Base-by-base conservation (phyloP, 78 protist species). In the Isochrysis galbana region DNA sequence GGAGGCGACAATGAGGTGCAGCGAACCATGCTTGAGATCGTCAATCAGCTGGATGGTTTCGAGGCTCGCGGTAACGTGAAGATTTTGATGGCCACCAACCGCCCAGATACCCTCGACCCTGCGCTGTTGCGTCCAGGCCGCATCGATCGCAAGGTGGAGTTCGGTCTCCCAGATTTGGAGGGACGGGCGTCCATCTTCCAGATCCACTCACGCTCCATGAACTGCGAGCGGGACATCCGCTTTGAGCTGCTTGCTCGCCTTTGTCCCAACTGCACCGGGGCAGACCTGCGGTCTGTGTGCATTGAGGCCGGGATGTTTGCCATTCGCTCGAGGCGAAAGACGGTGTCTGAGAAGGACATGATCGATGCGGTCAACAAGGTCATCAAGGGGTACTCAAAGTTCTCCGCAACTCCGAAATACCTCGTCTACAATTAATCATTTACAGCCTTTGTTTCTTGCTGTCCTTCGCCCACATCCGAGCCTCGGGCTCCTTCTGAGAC, bases 51-150 rank as follows among this genome's bases (percentile, higher is more conserved):
- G 44, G 99, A 99, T 94, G 99, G 99, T 47, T 99, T 99, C 78
- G 99, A 99, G 32, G 95, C 99, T 23, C 95, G 99, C 34, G 99
- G 99, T 32, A 98, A 99, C 91, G 97, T 99, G 88, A 99, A 99
- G 92, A 99, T 99, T 4, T 91, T 99, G 39, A 99, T 99, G 99
- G 99, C 99, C 7, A 99, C 99, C 89, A 98, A 98, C 92, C 61
- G 98, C 89, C 95, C 92, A 34, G 99, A 98, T 89, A 98, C 99
- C 10, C 96, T 98, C 34, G 99, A 99, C 94, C 99, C 99, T 29
- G 99, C 99, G 10, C 97, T 99, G 46, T 61, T 97, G 42, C 95
- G 99, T 4, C 99, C 99, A 0, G 99, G 99, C 32, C 93, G 99
- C 22, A 87, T 99, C 42, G 99, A 99, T 91, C 67, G 99, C 44